Base-by-base conservation (phyloP, 2,329 filamentous ascomycete genomes). In the Chaetomiaceae sp. region DNA sequence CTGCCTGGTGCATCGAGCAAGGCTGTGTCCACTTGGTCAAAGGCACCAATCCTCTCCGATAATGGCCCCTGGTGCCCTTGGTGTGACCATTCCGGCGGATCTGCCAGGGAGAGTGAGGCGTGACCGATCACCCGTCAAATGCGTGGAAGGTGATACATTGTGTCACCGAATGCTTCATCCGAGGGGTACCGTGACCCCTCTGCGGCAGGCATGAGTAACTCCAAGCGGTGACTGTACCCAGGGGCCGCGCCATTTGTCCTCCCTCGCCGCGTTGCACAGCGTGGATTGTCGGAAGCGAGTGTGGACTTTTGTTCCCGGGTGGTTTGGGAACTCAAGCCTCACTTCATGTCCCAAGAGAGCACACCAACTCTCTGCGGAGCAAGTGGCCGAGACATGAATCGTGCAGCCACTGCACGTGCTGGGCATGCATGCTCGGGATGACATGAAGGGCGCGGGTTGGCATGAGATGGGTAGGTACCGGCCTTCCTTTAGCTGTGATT, bases 221-320 rank as follows among this genome's bases (percentile, higher is more conserved):
- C 13, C 13, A 19, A 9, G 5, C 8, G 14, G 30, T 7, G 30
- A 12, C 39, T 14, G 39, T 44, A 14, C 33, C 17, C 23, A 44
- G 40, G 34, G 47, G 40, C 41, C 34, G 34, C 48, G 41, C 41
- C 14, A 23, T 44, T n/a, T 31, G 41, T 50, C 10, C 27, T 33
- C 25, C 25, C n/a, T 25, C 35, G 16, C 31, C 8, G 8, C 13
- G 9, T 7, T 12, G 16, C 16, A 17, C 5, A 31, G 17, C 5
- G 33, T 44, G 40, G 20, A 33, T 13, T 25, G 41, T 38, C 40
- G 47, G 40, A 44, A 44, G 47, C 33, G 40, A 40, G 21, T 17
- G 19, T 40, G 10, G 25, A 31, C 7, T 40, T 25, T 13, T 10
- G 40, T 27, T 23, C 4, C 19, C 17, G 34, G 48, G 14, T 16